Percentiles rank a stretch among this genome's conserved stretches.
Conservation (phyloP, 768 basidiomycete species). For the Leccinum disarticulatum region DNA sequence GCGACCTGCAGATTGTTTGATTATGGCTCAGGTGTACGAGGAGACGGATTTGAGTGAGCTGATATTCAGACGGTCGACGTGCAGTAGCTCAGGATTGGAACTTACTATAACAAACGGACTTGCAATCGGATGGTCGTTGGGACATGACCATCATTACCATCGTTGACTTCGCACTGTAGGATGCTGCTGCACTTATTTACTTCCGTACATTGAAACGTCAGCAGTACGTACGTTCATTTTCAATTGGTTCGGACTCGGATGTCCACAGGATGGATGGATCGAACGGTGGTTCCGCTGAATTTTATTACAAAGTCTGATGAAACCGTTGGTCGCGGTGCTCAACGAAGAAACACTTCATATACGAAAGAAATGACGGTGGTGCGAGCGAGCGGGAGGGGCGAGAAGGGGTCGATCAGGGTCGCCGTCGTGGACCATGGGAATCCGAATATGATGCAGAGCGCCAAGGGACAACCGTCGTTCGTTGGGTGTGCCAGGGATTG, state of each 20-base stretch:
- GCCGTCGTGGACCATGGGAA: slow-evolving; percentile 88
- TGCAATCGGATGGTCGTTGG: not conserved
- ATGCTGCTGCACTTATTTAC: not conserved
- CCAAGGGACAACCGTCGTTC: slow-evolving; percentile 66
- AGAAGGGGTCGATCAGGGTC: slow-evolving; percentile 44
- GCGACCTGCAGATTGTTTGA: not conserved
- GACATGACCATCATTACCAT: not conserved
- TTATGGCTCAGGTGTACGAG: not conserved
- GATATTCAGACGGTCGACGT: not conserved
- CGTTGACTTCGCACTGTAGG: not conserved
- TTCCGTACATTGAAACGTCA: too few species aligned
- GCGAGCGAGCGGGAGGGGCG: slow-evolving; percentile 39
- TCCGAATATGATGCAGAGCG: slow-evolving; percentile 78
- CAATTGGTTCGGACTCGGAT: too few species aligned
- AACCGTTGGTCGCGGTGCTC: too few species aligned
- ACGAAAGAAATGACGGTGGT: too few species aligned
- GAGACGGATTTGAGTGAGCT: not conserved
- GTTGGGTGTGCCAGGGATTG: slow-evolving; percentile 75
- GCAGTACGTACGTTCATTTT: too few species aligned
- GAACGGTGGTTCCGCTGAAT: too few species aligned
- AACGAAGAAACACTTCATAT: too few species aligned
- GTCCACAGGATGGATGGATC: too few species aligned
- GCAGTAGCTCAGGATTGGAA: not conserved
- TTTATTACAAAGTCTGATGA: too few species aligned
- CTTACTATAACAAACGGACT: not conserved